A percentile compares a stretch with the other conserved stretches of the same genome.
Evolutionary conservation across 192 early-diverging fungal genomes (phyloP).

Genomic region (Radiomyces spectabilis): DNA sequence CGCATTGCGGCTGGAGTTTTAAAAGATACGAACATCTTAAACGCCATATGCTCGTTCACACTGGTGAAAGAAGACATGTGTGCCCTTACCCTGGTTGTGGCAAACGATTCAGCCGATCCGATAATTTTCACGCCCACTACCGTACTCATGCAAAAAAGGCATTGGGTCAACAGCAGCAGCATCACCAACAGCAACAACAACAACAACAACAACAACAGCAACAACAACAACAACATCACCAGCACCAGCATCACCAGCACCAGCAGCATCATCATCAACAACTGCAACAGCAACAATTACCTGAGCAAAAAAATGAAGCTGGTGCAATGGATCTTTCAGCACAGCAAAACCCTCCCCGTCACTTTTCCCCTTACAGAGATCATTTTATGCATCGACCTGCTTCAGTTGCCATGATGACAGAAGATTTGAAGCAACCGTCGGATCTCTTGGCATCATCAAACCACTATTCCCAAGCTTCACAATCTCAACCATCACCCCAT

Average conservation of each 20-base stretch:
- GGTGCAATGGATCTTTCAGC: too few species aligned
- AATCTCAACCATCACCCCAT: background rate
- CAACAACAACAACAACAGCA: slow-evolving; percentile 5
- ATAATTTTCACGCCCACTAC: slow-evolving; percentile 69
- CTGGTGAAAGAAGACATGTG: slow-evolving; percentile 63
- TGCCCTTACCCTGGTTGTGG: slow-evolving; percentile 68
- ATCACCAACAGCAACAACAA: background rate
- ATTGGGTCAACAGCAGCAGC: slow-evolving; percentile 18
- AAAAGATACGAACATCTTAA: slow-evolving; percentile 79
- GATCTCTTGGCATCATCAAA: background rate
- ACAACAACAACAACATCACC: background rate
- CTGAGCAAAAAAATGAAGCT: too few species aligned
- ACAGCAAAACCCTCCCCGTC: too few species aligned
- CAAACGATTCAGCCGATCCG: slow-evolving; percentile 73
- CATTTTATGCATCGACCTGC: too few species aligned
- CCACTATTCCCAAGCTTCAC: background rate
- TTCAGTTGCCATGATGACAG: slow-evolving; percentile 8
- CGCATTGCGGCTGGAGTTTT: slow-evolving; percentile 50
- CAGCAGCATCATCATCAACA: background rate
- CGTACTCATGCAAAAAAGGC: slow-evolving; percentile 68
- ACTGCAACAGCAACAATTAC: too few species aligned
- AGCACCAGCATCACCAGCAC: background rate
- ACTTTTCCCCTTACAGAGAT: too few species aligned
- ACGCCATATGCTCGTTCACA: slow-evolving; percentile 71
- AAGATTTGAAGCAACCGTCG: slow-evolving; percentile 5